Evolutionary conservation across 2,329 filamentous ascomycete species (phyloP), one percentile per base, ranked within the genome.

Genomic region (Thermothelomyces thermophilus): DNA sequence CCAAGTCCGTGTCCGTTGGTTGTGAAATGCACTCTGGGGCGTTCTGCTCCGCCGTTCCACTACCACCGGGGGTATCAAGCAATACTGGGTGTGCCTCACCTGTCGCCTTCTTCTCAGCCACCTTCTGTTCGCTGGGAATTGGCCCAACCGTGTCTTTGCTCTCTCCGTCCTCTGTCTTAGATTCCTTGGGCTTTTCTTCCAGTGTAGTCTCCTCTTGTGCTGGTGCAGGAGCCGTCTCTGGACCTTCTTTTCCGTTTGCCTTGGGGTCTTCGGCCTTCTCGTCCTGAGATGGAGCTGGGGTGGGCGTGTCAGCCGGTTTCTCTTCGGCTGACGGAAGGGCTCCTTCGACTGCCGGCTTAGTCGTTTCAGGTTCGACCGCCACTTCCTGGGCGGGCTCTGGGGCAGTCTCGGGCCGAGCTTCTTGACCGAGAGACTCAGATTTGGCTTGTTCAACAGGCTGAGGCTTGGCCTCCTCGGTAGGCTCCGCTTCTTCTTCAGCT

Each of bases 71-170:
- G 58, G 57, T 58, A 57, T 60, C 58, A 60, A 60, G 56, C 53
- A 60, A 63, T 56, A 54, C 55, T 55, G 56, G 58, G 56, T 58
- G 42, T 53, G 55, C 57, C 63, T 64, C 63, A 64, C 63, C 63
- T 64, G 53, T 56, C 55, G 52, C 58, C 46, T 51, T 48, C 22
- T 57, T 57, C 48, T 56, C 58, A 31, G 53, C 53, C 36, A 42
- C 39, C 50, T 55, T 55, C 31, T 56, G 51, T 14, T 60, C 54
- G 40, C 55, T 48, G 35, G 53, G 53, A 31, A 58, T 56, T 16
- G 53, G 56, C 44, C 52, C 58, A 53, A 58, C 55, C 30, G 37
- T 58, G 42, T 60, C 4, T 70, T 74, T 11, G 68, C 72, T 55
- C 52, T 60, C 57, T 3, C 58, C 58, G 10, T 50, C 49, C 39